Conservation (phyloP, 768 basidiomycete species). For the Lenzites betulinus region DNA sequence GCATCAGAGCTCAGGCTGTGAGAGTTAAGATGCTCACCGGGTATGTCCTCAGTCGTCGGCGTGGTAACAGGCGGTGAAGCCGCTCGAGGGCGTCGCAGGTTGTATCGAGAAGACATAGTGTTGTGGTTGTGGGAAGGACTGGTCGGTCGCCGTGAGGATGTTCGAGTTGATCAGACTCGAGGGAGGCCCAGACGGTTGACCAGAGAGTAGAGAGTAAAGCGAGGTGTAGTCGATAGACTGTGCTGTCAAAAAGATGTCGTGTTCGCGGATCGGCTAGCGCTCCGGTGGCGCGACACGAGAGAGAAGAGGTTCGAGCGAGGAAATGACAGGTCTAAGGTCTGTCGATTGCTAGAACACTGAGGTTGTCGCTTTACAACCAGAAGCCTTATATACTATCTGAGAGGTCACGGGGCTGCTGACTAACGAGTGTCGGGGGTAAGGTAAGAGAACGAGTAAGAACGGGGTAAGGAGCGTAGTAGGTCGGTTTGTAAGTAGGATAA, state of each 20-base stretch:
- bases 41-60: not conserved
- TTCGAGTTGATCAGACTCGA: slow-evolving; percentile 25
- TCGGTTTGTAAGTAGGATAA: too few species aligned
- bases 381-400: not conserved
- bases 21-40: not conserved
- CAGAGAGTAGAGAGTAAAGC: slow-evolving; percentile 1
- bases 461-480: too few species aligned
- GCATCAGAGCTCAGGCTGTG: not conserved
- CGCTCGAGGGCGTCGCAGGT: slow-evolving; percentile 9
- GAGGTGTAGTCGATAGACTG: not conserved
- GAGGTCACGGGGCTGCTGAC: too few species aligned
- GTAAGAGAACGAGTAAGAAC: too few species aligned
- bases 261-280: not conserved
- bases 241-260: slow-evolving; percentile 8
- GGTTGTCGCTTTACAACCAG: not conserved
- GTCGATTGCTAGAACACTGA: slow-evolving; percentile 1
- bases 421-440: too few species aligned
- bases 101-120: slow-evolving; percentile 15
- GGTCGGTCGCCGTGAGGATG: slow-evolving; percentile 2
- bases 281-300: not conserved
- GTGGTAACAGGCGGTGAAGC: not conserved
- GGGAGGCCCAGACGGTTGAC: slow-evolving; percentile 8
- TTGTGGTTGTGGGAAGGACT: not conserved
- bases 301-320: not conserved
- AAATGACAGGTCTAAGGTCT: not conserved